A percentile compares a stretch with the other conserved stretches of the same genome.
These are phyloP conservation scores for Tricladium varicosporioides DNA, from an alignment of 2,329 filamentous ascomycete genomes.

Conservation along the genomic window DNA sequence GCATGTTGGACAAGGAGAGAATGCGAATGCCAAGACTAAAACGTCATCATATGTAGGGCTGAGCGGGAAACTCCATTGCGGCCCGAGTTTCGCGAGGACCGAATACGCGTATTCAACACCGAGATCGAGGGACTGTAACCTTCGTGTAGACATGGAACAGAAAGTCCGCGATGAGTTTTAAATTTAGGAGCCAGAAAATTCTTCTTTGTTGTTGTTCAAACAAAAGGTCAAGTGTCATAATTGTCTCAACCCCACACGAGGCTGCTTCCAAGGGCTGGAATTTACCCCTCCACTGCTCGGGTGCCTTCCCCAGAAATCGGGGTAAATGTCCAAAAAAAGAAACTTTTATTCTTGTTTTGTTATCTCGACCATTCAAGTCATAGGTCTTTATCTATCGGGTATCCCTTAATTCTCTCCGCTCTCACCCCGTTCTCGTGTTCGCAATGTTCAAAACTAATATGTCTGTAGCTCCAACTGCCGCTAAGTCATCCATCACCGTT, in stretches of 20 bases:
- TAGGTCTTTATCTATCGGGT: background rate
- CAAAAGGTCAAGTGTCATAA: no score
- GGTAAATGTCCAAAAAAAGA: background rate
- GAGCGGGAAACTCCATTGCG: background rate
- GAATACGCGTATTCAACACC: background rate
- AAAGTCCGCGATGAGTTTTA: no score
- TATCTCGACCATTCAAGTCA: background rate
- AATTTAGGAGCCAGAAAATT: no score
- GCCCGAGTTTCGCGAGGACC: background rate
- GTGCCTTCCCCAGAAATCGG: background rate
- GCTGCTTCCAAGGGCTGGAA: background rate
- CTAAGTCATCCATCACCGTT: conserved; percentile 35
- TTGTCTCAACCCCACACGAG: no score
- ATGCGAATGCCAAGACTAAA: background rate
- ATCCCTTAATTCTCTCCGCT: background rate
- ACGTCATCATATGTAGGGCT: background rate
- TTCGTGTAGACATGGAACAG: no score
- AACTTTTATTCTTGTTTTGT: background rate
- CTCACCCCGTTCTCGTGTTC: conserved; percentile 31
- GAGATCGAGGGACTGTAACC: background rate
- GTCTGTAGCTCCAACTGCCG: conserved; percentile 33
- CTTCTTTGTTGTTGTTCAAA: no score
- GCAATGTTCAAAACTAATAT: conserved; percentile 36
- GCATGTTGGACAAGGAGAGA: background rate
- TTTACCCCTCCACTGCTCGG: background rate